phyloP scores from a whole-genome alignment of 2,329 filamentous ascomycete species.

The Didymella segeticola region DNA sequence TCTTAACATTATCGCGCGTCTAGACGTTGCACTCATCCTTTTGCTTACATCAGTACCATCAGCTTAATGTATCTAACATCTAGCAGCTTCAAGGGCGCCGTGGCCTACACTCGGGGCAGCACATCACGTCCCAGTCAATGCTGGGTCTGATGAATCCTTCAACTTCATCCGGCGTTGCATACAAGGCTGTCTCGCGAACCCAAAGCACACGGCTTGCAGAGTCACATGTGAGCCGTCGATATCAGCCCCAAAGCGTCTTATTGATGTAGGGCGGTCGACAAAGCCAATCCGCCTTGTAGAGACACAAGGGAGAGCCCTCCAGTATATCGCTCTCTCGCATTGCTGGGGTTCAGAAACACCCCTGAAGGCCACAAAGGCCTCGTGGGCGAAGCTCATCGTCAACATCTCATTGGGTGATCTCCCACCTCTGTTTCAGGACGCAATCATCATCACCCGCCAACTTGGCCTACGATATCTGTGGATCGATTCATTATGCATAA shows the following conservation, averaged over 20 bases:
- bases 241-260: slow-evolving; percentile 35
- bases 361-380: slow-evolving; percentile 37
- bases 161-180: slow-evolving; percentile 43
- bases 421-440: slow-evolving; percentile 37
- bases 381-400: slow-evolving; percentile 33
- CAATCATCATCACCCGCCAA: slow-evolving; percentile 41
- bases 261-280: slow-evolving; percentile 40
- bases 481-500: slow-evolving; percentile 47
- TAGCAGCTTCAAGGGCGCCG: slow-evolving; percentile 34
- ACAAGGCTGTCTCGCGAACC: slow-evolving; percentile 40
- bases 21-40: background rate
- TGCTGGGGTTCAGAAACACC: slow-evolving; percentile 39
- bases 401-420: slow-evolving; percentile 37
- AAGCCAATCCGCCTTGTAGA: slow-evolving; percentile 43
- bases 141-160: slow-evolving; percentile 44
- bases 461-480: slow-evolving; percentile 44
- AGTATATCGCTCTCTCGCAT: slow-evolving; percentile 42
- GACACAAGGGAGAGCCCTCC: slow-evolving; percentile 35
- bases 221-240: slow-evolving; percentile 24
- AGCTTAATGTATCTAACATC: slow-evolving; percentile 12
- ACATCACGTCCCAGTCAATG: slow-evolving; percentile 37
- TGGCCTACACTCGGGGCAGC: slow-evolving; percentile 42
- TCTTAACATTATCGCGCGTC: background rate
- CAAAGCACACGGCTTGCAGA: slow-evolving; percentile 39
- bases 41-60: background rate